Evolutionary conservation across 805 yeast species (phyloP).

Genomic region (Metschnikowia drakensbergensis): DNA sequence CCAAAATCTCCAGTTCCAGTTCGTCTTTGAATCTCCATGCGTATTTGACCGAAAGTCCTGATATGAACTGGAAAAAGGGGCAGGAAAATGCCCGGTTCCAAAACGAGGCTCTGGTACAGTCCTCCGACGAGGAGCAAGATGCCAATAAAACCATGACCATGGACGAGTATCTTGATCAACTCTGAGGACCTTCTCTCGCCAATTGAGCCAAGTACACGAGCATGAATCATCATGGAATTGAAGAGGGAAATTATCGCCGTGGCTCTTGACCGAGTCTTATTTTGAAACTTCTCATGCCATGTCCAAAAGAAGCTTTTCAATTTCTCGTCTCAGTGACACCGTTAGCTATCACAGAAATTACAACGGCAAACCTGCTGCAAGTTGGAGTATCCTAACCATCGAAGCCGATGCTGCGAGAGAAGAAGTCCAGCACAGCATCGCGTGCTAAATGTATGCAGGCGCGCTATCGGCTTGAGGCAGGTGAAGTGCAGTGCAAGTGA

Average conservation of each 20-base stretch:
- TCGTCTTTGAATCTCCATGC: conserved; percentile 41
- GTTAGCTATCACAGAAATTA: no score
- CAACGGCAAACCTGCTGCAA: not conserved
- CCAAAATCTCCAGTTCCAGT: conserved; percentile 37
- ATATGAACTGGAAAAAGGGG: conserved; percentile 1
- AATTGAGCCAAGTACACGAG: no score
- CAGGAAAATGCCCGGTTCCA: not conserved
- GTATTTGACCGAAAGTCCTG: conserved; percentile 35
- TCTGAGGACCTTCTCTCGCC: not conserved
- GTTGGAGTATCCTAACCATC: not conserved
- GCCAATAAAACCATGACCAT: conserved; percentile 18
- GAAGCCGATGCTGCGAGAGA: conserved; percentile 3
- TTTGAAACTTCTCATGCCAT: no score
- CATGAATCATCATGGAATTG: no score
- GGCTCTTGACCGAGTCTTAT: no score
- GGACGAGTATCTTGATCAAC: conserved; percentile 16
- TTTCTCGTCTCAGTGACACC: no score
- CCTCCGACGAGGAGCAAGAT: conserved; percentile 6
- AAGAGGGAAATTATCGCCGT: no score
- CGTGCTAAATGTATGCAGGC: conserved; percentile 2
- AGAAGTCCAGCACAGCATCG: not conserved
- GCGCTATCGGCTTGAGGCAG: not conserved
- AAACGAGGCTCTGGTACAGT: not conserved
- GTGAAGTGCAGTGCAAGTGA: not conserved
- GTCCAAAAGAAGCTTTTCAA: no score